Conservation (phyloP, 1,139 yeast genomes). For the Kodamaea sp. region DNA sequence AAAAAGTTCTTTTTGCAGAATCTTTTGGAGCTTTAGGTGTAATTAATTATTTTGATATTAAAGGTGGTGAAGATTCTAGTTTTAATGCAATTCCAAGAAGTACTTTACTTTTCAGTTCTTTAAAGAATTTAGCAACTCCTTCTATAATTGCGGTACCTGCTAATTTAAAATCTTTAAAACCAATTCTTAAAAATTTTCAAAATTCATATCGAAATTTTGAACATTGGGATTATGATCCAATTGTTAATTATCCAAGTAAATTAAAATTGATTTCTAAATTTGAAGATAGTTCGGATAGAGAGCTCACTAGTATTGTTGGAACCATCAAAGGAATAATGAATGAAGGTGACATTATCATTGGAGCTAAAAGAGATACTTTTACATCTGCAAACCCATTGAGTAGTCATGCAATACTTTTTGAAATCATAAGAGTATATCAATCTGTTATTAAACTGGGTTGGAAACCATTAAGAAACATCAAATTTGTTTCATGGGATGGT, state of each 20-base stretch:
- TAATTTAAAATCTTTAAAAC: conserved; percentile 28
- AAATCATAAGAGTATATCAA: conserved; percentile 38
- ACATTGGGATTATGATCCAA: conserved; percentile 30
- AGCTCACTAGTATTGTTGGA: conserved; percentile 35
- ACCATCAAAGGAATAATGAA: conserved; percentile 36
- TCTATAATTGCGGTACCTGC: conserved; percentile 35
- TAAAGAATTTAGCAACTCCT: conserved; percentile 12
- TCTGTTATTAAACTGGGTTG: conserved; percentile 35
- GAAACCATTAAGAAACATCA: conserved; percentile 43
- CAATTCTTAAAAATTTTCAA: conserved; percentile 31
- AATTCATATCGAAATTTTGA: conserved; percentile 13
- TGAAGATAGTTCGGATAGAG: conserved; percentile 11
- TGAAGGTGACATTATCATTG: conserved; percentile 43
- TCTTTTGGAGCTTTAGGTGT: conserved; percentile 28
- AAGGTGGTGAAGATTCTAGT: conserved; percentile 7
- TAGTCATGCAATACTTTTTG: conserved; percentile 40
- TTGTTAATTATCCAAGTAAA: conserved; percentile 11
- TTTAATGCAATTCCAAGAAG: conserved; percentile 23
- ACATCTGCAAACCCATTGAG: conserved; percentile 38
- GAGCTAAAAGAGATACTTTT: conserved; percentile 41
- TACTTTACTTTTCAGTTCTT: conserved; percentile 14
- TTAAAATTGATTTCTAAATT: conserved; percentile 22
- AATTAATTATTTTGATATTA: conserved; percentile 24
- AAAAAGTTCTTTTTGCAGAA: conserved; percentile 28
- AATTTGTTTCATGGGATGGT: conserved; percentile 46